Evolutionary conservation across 2,329 filamentous ascomycete genomes (phyloP), one percentile per base, ranked within the genome.

Genomic region (Penicillium hordei): DNA sequence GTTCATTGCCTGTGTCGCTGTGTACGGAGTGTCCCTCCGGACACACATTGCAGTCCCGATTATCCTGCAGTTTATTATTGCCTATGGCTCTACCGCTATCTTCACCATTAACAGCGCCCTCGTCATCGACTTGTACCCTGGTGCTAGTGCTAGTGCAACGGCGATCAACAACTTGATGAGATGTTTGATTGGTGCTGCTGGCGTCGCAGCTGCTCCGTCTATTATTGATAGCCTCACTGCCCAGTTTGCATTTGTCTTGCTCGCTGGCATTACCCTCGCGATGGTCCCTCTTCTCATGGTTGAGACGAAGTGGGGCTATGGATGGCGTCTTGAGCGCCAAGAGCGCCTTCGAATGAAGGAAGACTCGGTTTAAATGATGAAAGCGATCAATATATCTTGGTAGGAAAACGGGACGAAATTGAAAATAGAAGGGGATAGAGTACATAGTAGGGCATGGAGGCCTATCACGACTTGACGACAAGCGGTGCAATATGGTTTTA

Each of bases 31-130:
- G 7, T 67, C 65, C 3, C 57, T 68, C 12, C 33, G 43, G 1
- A 62, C 69, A 0, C 68, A 73, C 25, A 59, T 76, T 3, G 72
- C 75, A 0, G 67, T 72, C 3, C 71, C 72, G 1, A 63, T 78
- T 25, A 66, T 77, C 13, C 62, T 78, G 31, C 74, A 75, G 42
- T 77, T 74, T 57, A 44, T 77, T 19, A 72, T 73, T 27, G 75
- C 73, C 0, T 74, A 71, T 55, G 66, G 67, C 19, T 64, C 71
- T 3, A 76, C 73, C 1, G 68, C 68, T 7, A 68, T 72, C 46
- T 73, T 73, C 52, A 74, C 68, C 12, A 69, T 72, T 44, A 75
- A 70, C 59, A 72, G 67, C 33, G 70, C 74, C 0, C 63, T 77
- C 19, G 60, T 77, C 10, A 73, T 77, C n/a, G 75, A 78, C 51